phyloP scores from a whole-genome alignment of 2,329 filamentous ascomycete genomes.

The Helminthosporium solani region DNA sequence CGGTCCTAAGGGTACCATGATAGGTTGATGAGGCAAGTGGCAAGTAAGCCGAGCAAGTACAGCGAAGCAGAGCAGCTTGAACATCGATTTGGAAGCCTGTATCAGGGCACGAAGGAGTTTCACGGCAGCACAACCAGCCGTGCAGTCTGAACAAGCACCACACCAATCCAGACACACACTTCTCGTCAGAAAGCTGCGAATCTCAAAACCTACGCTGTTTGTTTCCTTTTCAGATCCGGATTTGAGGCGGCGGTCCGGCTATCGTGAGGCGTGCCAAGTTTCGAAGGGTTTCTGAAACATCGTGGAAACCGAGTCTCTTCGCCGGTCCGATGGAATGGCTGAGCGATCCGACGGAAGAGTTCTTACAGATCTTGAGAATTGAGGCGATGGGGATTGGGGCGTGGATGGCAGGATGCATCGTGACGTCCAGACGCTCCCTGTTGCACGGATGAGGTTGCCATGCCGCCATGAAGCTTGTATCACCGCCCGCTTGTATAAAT shows the following conservation, averaged over 20 bases:
- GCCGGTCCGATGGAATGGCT: background rate
- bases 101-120: conserved; percentile 23
- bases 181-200: conserved; percentile 14
- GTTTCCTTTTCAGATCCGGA: conserved; percentile 9
- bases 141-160: conserved; percentile 3
- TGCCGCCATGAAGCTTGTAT: conserved; percentile 16
- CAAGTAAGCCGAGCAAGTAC: too few relatives aligned
- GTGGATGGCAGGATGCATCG: background rate
- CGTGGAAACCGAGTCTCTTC: conserved; percentile 12
- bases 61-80: conserved; percentile 13
- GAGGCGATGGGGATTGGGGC: background rate
- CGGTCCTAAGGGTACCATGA: too few relatives aligned
- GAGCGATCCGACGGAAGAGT: background rate
- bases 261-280: conserved; percentile 23
- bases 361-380: too few relatives aligned
- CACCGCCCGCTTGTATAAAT: background rate
- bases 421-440: conserved; percentile 7
- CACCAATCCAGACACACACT: conserved; percentile 8
- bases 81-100: conserved; percentile 21
- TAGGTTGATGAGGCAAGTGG: too few relatives aligned
- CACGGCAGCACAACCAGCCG: conserved; percentile 19
- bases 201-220: conserved; percentile 14
- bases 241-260: conserved; percentile 20
- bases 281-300: conserved; percentile 33
- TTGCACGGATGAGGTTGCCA: conserved; percentile 7